Conservation (phyloP, 768 basidiomycete species). For the Clitopilus hobsonii region DNA sequence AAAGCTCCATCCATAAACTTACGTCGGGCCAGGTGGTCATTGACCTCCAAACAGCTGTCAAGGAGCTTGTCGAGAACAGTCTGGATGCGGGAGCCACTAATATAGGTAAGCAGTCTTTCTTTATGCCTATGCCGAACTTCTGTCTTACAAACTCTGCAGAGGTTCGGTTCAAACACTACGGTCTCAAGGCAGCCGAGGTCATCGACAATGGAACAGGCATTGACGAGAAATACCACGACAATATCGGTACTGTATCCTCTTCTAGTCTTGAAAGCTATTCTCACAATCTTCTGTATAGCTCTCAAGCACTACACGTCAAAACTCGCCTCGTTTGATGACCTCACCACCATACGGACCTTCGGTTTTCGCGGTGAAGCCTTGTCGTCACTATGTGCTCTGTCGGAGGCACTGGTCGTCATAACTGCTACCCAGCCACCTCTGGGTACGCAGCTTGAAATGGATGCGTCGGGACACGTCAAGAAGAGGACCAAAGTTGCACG, state of each 20-base stretch:
- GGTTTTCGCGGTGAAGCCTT: slow-evolving; percentile 97
- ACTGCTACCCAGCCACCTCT: slow-evolving; percentile 79
- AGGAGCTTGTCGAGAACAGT: slow-evolving; percentile 95
- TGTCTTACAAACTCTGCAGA: slow-evolving; percentile 40
- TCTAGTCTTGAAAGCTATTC: neutral
- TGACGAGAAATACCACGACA: slow-evolving; percentile 66
- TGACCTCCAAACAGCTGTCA: slow-evolving; percentile 90
- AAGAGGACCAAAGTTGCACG: slow-evolving; percentile 65
- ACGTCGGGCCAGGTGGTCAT: slow-evolving; percentile 95
- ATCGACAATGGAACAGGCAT: slow-evolving; percentile 93
- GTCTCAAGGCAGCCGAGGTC: slow-evolving; percentile 78
- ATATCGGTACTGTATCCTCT: slow-evolving; percentile 53
- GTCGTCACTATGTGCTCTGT: slow-evolving; percentile 85
- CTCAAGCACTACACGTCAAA: slow-evolving; percentile 96
- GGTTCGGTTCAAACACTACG: slow-evolving; percentile 86
- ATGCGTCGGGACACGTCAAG: slow-evolving; percentile 55
- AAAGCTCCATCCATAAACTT: slow-evolving; percentile 76
- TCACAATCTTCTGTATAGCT: slow-evolving; percentile 35
- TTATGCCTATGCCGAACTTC: neutral
- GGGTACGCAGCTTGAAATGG: slow-evolving; percentile 76
- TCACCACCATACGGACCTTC: slow-evolving; percentile 72
- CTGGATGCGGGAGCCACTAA: slow-evolving; percentile 87
- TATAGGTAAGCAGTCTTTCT: slow-evolving; percentile 53
- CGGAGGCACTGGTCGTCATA: slow-evolving; percentile 60
- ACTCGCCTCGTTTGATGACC: slow-evolving; percentile 68